Evolutionary conservation across 23 red algal species (phyloP).

Genomic region (Gracilaria caudata): DNA sequence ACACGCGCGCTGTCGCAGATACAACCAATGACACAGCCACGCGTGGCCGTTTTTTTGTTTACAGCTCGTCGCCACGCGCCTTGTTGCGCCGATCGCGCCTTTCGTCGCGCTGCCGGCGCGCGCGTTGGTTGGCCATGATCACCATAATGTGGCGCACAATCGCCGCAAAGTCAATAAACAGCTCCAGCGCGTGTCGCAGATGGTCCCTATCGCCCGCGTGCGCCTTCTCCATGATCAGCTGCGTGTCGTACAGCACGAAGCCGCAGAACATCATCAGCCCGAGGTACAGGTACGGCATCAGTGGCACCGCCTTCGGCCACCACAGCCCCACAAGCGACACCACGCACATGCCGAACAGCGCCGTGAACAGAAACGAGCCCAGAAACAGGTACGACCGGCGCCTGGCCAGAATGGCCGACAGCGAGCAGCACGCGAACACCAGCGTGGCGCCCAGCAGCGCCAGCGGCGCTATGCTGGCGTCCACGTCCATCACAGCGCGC

Average conservation of each 20-base stretch:
- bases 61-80: slow-evolving; percentile 5
- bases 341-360: slow-evolving; percentile 61
- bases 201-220: slow-evolving; percentile 75
- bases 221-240: slow-evolving; percentile 89
- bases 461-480: slow-evolving; percentile 41
- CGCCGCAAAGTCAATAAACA: slow-evolving; percentile 91
- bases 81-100: slow-evolving; percentile 22
- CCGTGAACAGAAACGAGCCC: slow-evolving; percentile 56
- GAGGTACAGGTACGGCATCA: slow-evolving; percentile 63
- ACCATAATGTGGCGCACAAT: slow-evolving; percentile 88
- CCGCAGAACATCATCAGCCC: slow-evolving; percentile 91
- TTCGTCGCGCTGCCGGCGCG: slow-evolving; percentile 46
- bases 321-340: slow-evolving; percentile 50
- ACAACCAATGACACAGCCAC: background rate
- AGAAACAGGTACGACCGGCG: slow-evolving; percentile 84
- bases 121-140: slow-evolving; percentile 70
- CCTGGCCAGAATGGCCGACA: slow-evolving; percentile 72
- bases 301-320: background rate
- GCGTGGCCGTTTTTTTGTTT: too few species aligned
- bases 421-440: slow-evolving; percentile 80
- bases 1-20: too few species aligned
- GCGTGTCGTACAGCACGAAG: slow-evolving; percentile 96
- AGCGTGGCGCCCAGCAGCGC: slow-evolving; percentile 60
- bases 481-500: slow-evolving; percentile 31
- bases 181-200: slow-evolving; percentile 70